Evolutionary conservation across 2,329 filamentous ascomycete species (phyloP).

Genomic region (Diaporthe citrichinensis): DNA sequence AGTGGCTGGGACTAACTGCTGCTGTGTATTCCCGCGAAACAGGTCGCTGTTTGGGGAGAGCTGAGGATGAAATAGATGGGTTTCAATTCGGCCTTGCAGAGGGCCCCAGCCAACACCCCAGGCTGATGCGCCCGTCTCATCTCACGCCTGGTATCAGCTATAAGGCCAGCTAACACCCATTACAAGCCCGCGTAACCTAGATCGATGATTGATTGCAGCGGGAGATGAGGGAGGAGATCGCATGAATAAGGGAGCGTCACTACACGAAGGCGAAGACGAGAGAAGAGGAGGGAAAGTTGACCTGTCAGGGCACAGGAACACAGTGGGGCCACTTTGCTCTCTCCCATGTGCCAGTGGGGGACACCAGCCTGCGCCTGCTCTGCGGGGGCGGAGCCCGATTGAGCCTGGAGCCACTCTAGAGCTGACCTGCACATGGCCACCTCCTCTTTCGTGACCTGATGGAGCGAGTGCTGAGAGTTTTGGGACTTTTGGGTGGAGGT

Average conservation of each 20-base stretch:
- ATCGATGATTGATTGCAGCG: constrained; percentile 1
- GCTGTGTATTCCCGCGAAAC: constrained; percentile 13
- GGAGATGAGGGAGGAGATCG: constrained; percentile 14
- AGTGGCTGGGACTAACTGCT: constrained; percentile 19
- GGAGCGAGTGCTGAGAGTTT: neutral
- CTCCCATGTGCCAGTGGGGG: neutral
- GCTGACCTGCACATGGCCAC: constrained; percentile 26
- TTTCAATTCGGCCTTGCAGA: constrained; percentile 8
- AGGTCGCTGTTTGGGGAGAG: constrained; percentile 23
- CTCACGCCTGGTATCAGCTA: neutral
- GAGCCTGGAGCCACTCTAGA: constrained; percentile 30
- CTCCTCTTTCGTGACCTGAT: constrained; percentile 1
- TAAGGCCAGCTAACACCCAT: neutral
- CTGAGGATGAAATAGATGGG: neutral
- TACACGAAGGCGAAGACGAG: neutral
- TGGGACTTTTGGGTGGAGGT: no score
- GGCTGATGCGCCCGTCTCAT: constrained; percentile 4
- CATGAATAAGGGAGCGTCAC: constrained; percentile 24
- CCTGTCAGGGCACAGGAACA: constrained; percentile 7
- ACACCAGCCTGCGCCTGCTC: neutral
- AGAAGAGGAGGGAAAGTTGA: neutral
- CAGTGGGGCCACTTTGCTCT: neutral
- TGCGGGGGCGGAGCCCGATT: constrained; percentile 20
- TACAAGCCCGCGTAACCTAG: neutral
- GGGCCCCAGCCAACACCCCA: neutral